phyloP scores from a whole-genome alignment of 2,329 filamentous ascomycete species.

The Exophiala spinifera region DNA sequence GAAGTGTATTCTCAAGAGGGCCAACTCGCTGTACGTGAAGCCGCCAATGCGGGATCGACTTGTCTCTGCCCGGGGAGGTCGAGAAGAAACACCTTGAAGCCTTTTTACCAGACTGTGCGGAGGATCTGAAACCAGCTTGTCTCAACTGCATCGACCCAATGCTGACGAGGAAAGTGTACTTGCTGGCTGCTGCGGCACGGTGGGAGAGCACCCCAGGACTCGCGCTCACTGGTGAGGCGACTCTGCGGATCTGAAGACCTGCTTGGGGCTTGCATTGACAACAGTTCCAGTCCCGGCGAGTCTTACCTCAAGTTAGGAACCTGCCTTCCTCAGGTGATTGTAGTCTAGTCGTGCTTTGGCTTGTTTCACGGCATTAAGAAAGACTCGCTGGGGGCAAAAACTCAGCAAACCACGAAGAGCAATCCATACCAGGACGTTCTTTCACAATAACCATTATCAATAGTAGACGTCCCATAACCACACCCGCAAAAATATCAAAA shows the following conservation, averaged over 20 bases:
- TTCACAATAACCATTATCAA: too few relatives aligned
- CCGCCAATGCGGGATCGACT: conserved; percentile 48
- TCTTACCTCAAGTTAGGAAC: too few relatives aligned
- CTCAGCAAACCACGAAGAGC: too few relatives aligned
- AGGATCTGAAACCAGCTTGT: conserved; percentile 44
- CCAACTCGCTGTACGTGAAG: conserved; percentile 51
- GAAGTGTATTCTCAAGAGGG: conserved; percentile 55
- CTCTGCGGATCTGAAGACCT: conserved; percentile 24
- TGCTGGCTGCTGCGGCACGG: conserved; percentile 49
- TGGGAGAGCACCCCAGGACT: conserved; percentile 51
- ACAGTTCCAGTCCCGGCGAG: too few relatives aligned
- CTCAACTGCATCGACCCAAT: conserved; percentile 41
- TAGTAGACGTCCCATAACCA: too few relatives aligned
- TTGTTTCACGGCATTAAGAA: too few relatives aligned
- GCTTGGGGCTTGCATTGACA: too few relatives aligned
- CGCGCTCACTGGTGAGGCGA: conserved; percentile 50
- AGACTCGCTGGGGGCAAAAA: too few relatives aligned
- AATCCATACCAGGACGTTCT: too few relatives aligned
- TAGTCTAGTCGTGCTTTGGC: too few relatives aligned
- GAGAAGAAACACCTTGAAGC: conserved; percentile 40
- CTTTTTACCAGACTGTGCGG: conserved; percentile 44
- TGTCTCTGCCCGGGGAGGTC: conserved; percentile 38
- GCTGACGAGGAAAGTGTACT: conserved; percentile 47
- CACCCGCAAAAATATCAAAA: too few relatives aligned
- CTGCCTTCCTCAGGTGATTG: too few relatives aligned